phyloP scores from a whole-genome alignment of 345 rosid genomes.

The Syzygium aqueum region DNA sequence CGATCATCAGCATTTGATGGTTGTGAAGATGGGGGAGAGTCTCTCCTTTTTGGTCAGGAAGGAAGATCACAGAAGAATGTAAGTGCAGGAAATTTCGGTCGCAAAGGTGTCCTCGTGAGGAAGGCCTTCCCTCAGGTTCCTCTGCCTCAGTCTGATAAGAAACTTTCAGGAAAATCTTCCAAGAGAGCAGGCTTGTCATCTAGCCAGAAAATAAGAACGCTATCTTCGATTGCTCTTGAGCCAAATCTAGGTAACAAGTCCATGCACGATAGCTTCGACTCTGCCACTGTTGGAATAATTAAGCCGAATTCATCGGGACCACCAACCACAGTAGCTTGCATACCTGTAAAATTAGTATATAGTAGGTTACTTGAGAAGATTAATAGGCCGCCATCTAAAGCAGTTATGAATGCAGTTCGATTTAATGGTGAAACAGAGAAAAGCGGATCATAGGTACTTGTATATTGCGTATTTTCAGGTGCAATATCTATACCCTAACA shows the following conservation, averaged over 20 bases:
- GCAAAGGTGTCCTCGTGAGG: conserved; percentile 30
- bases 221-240: conserved; percentile 67
- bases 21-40: conserved; percentile 25
- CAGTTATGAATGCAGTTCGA: conserved; percentile 29
- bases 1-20: conserved; percentile 33
- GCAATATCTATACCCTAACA: background rate
- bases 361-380: conserved; percentile 99
- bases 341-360: conserved; percentile 91
- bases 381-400: conserved; percentile 82
- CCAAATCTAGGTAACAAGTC: conserved; percentile 32
- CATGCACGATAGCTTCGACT: conserved; percentile 6
- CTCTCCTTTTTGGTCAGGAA: conserved; percentile 28
- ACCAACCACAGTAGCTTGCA: conserved; percentile 89
- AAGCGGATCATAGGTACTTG: conserved; percentile 21
- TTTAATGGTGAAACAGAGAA: conserved; percentile 28
- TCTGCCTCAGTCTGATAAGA: conserved; percentile 34
- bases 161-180: conserved; percentile 28
- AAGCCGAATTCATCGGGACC: conserved; percentile 58
- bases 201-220: conserved; percentile 75
- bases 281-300: conserved; percentile 46
- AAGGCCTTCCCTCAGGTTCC: conserved; percentile 33
- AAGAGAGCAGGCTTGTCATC: conserved; percentile 53
- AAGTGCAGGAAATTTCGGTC: conserved; percentile 20
- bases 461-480: background rate
- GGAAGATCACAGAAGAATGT: conserved; percentile 29